A percentile compares a stretch with the other conserved stretches of the same genome.
phyloP scores from a whole-genome alignment of 768 basidiomycete species.

The Astraeus odoratus region DNA sequence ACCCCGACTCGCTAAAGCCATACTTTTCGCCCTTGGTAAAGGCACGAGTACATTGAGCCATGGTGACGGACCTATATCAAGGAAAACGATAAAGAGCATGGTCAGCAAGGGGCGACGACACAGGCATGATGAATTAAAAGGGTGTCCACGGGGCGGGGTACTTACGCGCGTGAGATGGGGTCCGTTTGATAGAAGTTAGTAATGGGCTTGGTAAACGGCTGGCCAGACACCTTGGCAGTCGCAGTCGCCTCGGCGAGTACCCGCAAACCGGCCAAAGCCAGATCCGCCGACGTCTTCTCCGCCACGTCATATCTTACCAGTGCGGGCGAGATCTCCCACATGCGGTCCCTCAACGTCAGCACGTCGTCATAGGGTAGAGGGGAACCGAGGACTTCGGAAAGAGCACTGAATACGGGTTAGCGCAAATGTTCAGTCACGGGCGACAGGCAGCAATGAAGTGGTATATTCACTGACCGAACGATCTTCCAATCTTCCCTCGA shows the following conservation, averaged over 20 bases:
- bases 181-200: constrained; percentile 96
- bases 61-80: constrained; percentile 87
- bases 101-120: constrained; percentile 1
- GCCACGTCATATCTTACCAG: constrained; percentile 78
- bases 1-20: constrained; percentile 45
- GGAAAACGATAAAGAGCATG: background rate
- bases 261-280: constrained; percentile 66
- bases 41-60: constrained; percentile 88
- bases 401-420: constrained; percentile 45
- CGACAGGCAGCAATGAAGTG: background rate
- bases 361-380: constrained; percentile 89
- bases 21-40: constrained; percentile 74
- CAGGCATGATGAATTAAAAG: background rate
- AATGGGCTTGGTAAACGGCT: constrained; percentile 72
- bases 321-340: constrained; percentile 95
- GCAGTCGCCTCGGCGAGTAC: constrained; percentile 45
- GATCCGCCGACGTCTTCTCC: constrained; percentile 69
- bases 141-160: constrained; percentile 16
- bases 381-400: constrained; percentile 78
- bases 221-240: constrained; percentile 49
- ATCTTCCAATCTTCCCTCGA: constrained; percentile 98
- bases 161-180: constrained; percentile 87
- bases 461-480: constrained; percentile 51
- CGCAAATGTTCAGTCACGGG: background rate
- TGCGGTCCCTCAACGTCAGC: constrained; percentile 74